Conservation (phyloP, 305 asterid species). For the Solanum hybrid region DNA sequence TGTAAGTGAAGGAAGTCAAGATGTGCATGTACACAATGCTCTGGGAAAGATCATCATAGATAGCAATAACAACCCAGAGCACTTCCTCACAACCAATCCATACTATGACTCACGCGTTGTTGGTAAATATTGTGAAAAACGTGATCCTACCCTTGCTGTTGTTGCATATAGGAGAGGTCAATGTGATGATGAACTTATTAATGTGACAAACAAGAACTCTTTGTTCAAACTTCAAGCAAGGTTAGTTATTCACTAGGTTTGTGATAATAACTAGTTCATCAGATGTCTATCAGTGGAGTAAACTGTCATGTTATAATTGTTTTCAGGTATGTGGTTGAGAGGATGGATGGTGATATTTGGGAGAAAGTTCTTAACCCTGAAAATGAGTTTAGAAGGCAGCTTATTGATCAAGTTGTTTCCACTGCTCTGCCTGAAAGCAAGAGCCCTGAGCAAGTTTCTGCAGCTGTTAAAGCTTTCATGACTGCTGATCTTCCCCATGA, state of each 20-base stretch:
- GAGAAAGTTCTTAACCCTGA: conserved; percentile 91
- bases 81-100: conserved; percentile 97
- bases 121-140: conserved; percentile 98
- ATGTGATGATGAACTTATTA: conserved; percentile 94
- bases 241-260: conserved; percentile 34
- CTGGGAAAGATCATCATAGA: conserved; percentile 96
- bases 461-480: conserved; percentile 99
- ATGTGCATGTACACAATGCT: conserved; percentile 98
- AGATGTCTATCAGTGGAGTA: neutral
- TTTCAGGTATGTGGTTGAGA: conserved; percentile 89
- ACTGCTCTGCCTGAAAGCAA: conserved; percentile 99
- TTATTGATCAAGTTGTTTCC: conserved; percentile 98
- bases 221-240: conserved; percentile 96
- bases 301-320: neutral
- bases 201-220: conserved; percentile 90
- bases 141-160: conserved; percentile 99
- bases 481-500: conserved; percentile 99
- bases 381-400: conserved; percentile 94
- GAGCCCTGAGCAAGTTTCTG: conserved; percentile 99
- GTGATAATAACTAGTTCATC: neutral
- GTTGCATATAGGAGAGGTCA: conserved; percentile 98
- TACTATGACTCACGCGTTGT: conserved; percentile 96
- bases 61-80: conserved; percentile 97
- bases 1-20: conserved; percentile 99
- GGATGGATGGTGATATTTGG: conserved; percentile 99